Conservation (phyloP, 129 eudicot genomes). For the Lactuca saligna region DNA sequence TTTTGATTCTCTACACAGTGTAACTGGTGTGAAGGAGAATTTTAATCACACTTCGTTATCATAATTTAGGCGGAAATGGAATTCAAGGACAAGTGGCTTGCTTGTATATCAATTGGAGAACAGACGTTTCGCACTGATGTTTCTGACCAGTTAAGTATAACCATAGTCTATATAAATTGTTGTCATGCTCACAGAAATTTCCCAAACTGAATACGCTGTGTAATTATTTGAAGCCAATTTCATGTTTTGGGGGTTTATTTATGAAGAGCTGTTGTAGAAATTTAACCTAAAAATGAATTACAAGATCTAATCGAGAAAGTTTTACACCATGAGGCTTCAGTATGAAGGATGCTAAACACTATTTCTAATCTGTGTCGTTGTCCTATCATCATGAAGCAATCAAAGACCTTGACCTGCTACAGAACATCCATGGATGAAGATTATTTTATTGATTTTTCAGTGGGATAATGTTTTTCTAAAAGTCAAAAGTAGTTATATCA, state of each 20-base stretch:
- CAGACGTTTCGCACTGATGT: constrained; percentile 72
- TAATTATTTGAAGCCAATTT: constrained; percentile 4
- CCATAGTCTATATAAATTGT: no score
- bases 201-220: neutral
- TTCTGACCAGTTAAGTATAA: constrained; percentile 62
- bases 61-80: constrained; percentile 76
- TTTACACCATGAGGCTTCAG: neutral
- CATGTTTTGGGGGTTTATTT: constrained; percentile 1
- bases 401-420: no score
- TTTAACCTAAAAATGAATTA: neutral
- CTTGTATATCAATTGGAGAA: constrained; percentile 86
- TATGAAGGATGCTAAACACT: neutral
- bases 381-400: no score
- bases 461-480: neutral
- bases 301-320: neutral
- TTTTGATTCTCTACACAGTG: constrained; percentile 1
- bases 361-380: neutral
- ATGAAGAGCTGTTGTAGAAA: neutral
- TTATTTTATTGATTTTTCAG: neutral
- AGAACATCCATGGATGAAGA: no score
- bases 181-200: neutral
- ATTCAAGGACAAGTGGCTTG: constrained; percentile 91
- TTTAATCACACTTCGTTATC: neutral
- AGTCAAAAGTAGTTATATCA: neutral
- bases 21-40: neutral